A percentile compares a stretch with the other conserved stretches of the same genome.
Conservation (phyloP, 176 grass and related monocot species). For the Carex pumila region DNA sequence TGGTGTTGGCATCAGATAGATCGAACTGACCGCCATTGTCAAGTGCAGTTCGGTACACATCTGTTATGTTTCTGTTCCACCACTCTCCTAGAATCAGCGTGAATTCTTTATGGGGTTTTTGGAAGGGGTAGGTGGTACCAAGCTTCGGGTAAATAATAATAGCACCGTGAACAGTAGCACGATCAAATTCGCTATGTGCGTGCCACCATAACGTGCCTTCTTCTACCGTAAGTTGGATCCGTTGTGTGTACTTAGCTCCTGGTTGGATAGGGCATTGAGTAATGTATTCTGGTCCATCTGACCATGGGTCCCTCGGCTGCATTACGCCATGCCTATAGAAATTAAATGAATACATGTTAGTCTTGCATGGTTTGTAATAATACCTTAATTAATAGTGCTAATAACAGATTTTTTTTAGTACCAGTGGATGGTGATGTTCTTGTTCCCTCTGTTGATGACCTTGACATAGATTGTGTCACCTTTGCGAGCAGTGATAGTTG, state of each 20-base stretch:
- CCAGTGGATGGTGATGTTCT: constrained; percentile 71
- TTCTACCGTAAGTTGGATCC: constrained; percentile 44
- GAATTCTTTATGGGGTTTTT: constrained; percentile 39
- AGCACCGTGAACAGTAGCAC: constrained; percentile 62
- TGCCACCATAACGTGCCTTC: constrained; percentile 87
- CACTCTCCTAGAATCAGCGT: constrained; percentile 56
- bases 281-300: constrained; percentile 44
- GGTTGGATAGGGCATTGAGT: constrained; percentile 52
- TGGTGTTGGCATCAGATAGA: constrained; percentile 42
- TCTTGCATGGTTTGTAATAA: background rate
- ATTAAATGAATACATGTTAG: too few relatives aligned
- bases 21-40: constrained; percentile 11
- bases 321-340: constrained; percentile 45
- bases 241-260: constrained; percentile 39
- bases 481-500: constrained; percentile 42
- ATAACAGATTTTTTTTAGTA: background rate
- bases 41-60: constrained; percentile 23
- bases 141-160: constrained; percentile 35
- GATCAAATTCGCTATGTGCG: constrained; percentile 38
- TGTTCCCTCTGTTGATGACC: constrained; percentile 37
- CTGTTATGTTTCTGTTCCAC: constrained; percentile 39
- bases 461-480: constrained; percentile 42
- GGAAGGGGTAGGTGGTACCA: constrained; percentile 47
- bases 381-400: background rate
- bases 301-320: constrained; percentile 46